Base-by-base conservation (phyloP, 257 asterid species). In the Lavandula angustifolia region DNA sequence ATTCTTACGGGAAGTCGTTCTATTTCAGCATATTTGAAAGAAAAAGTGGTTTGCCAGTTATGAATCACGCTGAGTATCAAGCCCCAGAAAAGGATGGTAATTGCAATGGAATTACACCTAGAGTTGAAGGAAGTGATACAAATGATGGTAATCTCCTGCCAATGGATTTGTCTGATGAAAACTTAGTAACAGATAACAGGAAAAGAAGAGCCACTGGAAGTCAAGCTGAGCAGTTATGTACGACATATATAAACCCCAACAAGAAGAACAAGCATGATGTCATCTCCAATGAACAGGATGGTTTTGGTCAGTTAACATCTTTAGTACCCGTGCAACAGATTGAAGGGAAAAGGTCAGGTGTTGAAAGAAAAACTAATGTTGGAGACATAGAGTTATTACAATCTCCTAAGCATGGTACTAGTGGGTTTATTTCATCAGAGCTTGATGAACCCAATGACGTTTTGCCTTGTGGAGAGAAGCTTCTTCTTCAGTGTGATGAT, bases 1-100 rank as follows among this genome's bases (percentile, higher is more conserved):
- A 68, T 82, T 72, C 77, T 80, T 49, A 60, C 75, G 22, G 80
- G 82, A 41, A 72, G 67, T 10, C 65, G 64, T 72, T 73, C 87
- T 70, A 51, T 66, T 64, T 72, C 73, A 54, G 76, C 68, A 52
- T 69, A 79, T 73, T 75, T 85, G 71, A 83, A 70, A 74, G 83
- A 83, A 71, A 59, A 72, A 83, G 96, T 72, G 82, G 88, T 64
- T 69, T 87, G 74, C 64, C 55, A 34, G 66, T 64, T 69, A 69
- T 66, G 43, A 59, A 61, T 66, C 81, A 60, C 32, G 42, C 63
- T 27, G 70, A 80, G 50, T 7, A 40, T 58, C 37, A 58, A 37
- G 37, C 37, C 64, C 40, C 65, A 3, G 22, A 3, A 22, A 22
- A 27, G 3, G n/a, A 41, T 59, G 52, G 22, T 6, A 41, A 59